These are phyloP conservation scores for Cystobasidium pallidum DNA, from an alignment of 1,284 basidiomycete genomes.

Conservation along the genomic window DNA sequence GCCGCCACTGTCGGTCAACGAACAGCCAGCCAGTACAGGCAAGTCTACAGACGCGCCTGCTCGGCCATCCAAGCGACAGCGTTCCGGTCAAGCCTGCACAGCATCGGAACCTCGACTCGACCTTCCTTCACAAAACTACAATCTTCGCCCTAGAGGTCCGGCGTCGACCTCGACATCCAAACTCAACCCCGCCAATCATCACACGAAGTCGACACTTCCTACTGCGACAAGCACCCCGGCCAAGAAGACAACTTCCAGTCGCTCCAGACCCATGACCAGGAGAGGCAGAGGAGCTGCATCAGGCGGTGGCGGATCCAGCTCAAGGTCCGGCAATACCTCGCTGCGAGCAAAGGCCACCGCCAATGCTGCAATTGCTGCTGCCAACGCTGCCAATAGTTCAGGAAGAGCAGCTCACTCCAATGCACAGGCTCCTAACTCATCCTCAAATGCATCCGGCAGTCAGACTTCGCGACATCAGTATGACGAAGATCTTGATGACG, in stretches of 20 bases:
- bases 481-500: constrained; percentile 32
- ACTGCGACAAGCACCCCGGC: constrained; percentile 5
- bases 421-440: background rate
- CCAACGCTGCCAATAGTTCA: constrained; percentile 22
- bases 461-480: constrained; percentile 20
- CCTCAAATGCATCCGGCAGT: constrained; percentile 8
- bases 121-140: constrained; percentile 34
- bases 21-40: background rate
- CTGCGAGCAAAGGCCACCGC: constrained; percentile 40
- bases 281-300: constrained; percentile 42
- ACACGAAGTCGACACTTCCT: background rate
- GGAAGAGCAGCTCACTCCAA: constrained; percentile 35
- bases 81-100: constrained; percentile 12
- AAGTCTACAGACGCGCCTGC: background rate
- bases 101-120: background rate
- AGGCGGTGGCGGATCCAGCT: constrained; percentile 1
- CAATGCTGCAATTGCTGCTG: constrained; percentile 37
- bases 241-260: background rate
- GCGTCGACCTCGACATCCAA: constrained; percentile 16
- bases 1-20: constrained; percentile 35
- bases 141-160: constrained; percentile 40
- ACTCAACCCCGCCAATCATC: constrained; percentile 22
- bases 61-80: constrained; percentile 44
- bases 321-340: constrained; percentile 26
- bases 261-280: constrained; percentile 46